Percentiles rank a stretch among this genome's conserved stretches.
Conservation (phyloP, 805 yeast genomes). For the Blastobotrys attinorum region DNA sequence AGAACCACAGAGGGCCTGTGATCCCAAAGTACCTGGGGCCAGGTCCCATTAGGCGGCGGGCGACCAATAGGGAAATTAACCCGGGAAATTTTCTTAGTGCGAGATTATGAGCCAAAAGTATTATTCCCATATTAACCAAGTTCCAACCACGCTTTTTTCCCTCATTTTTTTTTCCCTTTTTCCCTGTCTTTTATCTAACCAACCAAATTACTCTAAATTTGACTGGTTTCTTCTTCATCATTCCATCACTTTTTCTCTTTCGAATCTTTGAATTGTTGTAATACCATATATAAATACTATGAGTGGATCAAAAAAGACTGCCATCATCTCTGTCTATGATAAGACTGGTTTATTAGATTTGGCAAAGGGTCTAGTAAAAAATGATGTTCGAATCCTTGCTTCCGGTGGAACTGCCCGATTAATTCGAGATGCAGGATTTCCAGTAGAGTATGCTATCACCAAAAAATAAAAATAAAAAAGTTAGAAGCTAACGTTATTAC, state of each 20-base stretch:
- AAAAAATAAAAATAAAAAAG: background rate
- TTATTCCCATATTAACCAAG: too few relatives aligned
- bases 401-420: conserved; percentile 96
- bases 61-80: too few relatives aligned
- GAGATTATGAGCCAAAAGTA: too few relatives aligned
- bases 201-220: too few relatives aligned
- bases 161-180: too few relatives aligned
- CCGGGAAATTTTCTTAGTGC: background rate
- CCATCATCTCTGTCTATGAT: conserved; percentile 94
- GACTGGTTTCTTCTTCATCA: background rate
- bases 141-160: too few relatives aligned
- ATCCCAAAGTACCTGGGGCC: background rate
- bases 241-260: too few relatives aligned
- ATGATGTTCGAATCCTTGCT: conserved; percentile 86
- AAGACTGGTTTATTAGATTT: conserved; percentile 93
- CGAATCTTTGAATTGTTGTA: too few relatives aligned
- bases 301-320: conserved; percentile 55
- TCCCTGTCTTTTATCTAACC: background rate
- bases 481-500: background rate
- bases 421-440: conserved; percentile 95
- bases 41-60: background rate
- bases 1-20: background rate
- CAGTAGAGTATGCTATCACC: conserved; percentile 51
- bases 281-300: background rate
- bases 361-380: conserved; percentile 87